phyloP scores from a whole-genome alignment of 495 filamentous ascomycete genomes.

The Tuber melanosporum region DNA sequence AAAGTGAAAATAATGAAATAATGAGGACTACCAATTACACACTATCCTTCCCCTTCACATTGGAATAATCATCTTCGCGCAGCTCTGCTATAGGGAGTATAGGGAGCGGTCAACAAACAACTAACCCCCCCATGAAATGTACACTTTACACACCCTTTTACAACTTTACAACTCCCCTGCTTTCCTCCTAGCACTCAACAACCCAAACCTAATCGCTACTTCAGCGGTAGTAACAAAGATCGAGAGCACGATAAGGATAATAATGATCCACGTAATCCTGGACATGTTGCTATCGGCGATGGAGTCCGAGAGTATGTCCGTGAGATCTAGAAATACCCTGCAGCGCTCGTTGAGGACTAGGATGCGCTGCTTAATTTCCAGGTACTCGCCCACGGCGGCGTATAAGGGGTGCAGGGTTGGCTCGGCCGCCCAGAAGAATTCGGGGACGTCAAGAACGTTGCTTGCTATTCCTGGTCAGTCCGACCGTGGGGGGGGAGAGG shows the following conservation, averaged over 20 bases:
- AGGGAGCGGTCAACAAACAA: background rate
- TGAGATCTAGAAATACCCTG: constrained; percentile 90
- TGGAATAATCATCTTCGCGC: background rate
- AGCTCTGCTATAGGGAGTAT: background rate
- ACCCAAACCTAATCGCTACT: constrained; percentile 77
- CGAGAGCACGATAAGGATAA: constrained; percentile 81
- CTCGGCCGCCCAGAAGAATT: constrained; percentile 98
- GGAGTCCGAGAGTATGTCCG: constrained; percentile 86
- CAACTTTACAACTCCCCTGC: constrained; percentile 41
- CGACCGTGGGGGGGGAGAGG: background rate
- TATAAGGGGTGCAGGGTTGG: constrained; percentile 93
- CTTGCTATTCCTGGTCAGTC: constrained; percentile 55
- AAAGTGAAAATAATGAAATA: background rate
- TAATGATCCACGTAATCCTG: constrained; percentile 94
- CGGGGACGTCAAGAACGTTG: constrained; percentile 94
- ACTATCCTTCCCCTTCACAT: background rate
- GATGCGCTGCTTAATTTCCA: constrained; percentile 92
- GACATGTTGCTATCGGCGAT: constrained; percentile 93
- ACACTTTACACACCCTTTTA: background rate
- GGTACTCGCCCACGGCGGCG: constrained; percentile 88
- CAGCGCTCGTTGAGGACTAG: constrained; percentile 95
- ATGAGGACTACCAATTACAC: background rate
- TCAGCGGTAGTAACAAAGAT: constrained; percentile 87
- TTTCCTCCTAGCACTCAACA: constrained; percentile 51
- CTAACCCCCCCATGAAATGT: background rate